phyloP scores from a whole-genome alignment of 106 monocot species.

The Dendrobium chrysotoxum region DNA sequence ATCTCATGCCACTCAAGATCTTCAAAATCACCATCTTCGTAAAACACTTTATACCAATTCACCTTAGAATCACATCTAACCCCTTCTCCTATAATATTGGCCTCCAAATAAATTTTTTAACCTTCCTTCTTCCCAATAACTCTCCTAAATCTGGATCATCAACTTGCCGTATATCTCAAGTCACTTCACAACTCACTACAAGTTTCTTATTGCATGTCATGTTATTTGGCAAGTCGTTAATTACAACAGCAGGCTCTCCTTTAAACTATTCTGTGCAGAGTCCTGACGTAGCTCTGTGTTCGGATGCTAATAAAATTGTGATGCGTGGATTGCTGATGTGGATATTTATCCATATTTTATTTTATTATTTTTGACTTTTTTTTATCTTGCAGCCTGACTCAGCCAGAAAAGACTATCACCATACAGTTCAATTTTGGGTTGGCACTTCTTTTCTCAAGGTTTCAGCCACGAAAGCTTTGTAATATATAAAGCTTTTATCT shows the following conservation, averaged over 20 bases:
- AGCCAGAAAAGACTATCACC: no score
- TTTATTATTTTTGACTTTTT: no score
- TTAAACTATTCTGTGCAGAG: no score
- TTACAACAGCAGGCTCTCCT: conserved; percentile 69
- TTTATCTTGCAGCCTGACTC: no score
- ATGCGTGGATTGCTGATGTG: no score
- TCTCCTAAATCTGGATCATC: conserved; percentile 55
- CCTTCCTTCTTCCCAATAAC: conserved; percentile 64
- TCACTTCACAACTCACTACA: background rate
- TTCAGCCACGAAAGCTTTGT: no score
- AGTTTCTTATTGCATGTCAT: background rate
- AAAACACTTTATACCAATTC: conserved; percentile 76
- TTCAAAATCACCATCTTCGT: conserved; percentile 78
- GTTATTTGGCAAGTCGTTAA: conserved; percentile 53
- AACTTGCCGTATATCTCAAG: conserved; percentile 8
- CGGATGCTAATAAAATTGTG: no score
- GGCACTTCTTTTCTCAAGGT: no score
- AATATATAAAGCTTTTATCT: no score
- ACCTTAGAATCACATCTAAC: conserved; percentile 44
- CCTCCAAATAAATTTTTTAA: conserved; percentile 57
- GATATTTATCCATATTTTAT: no score
- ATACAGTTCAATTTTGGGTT: no score
- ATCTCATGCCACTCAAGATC: conserved; percentile 74
- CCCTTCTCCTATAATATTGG: conserved; percentile 55
- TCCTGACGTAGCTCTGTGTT: no score